Base-by-base conservation (phyloP, 2,329 filamentous ascomycete genomes). In the Curvularia hawaiiensis region DNA sequence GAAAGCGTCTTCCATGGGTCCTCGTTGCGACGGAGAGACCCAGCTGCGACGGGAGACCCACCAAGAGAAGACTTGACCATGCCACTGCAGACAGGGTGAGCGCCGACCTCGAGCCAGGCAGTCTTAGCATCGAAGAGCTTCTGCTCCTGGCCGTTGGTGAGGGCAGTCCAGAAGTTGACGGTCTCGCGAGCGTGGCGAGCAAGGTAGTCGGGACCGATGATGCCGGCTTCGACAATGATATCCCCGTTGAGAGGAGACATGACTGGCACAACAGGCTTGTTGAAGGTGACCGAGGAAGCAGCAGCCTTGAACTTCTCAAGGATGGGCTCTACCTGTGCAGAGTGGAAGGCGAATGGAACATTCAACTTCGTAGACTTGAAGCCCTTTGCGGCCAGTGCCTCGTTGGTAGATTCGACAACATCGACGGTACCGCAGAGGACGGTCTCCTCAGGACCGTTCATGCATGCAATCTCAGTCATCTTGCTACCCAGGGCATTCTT, bases 391-490 rank as follows among this genome's bases (percentile, higher is more conserved):
- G 79, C 73, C 3, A 89, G 79, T 30, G 79, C 68, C 9, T 83
- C 75, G 56, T 74, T 80, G 16, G 87, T 78, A 4, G 79, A 78
- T 57, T 84, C 79, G 52, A 90, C 85, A 59, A 88, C 81, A 39
- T 86, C 80, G 49, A 85, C 82, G 53, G 82, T 83, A 16, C 84
- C 85, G 59, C 85, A 85, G n/a, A 95, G 80, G 2, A 95, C 91
- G 10, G 88, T 92, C 71, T 92, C 90, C 50, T 85, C 81, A 0
- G 88, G 87, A 0, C 88, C 86, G 65, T 96, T 96, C 72, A 92
- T 84, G 78, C 91, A 95, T 16, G 91, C 88, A 59, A 87, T 77
- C 64, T 85, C 82, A 33, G 77, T 77, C 66, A 80, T 80, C 63
- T 79, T 78, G 54, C 73, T 71, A 18, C 86, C 80, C 58, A 83